Evolutionary conservation across 257 asterid genomes (phyloP).

Genomic region (Petunia secreta): DNA sequence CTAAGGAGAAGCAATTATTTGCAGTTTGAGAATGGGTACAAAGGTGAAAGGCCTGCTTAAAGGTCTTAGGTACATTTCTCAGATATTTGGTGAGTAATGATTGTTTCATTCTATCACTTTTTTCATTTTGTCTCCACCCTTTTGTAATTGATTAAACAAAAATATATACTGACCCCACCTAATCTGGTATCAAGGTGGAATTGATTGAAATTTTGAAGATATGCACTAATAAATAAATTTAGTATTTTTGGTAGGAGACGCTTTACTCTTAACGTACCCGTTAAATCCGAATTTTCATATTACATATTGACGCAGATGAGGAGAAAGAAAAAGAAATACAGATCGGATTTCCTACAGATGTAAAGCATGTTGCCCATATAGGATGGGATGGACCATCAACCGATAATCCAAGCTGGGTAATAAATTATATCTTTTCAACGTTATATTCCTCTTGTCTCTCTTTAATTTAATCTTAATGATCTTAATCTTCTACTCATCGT

Average conservation of each 20-base stretch:
- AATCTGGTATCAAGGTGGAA: neutral
- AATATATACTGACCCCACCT: neutral
- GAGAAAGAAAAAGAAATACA: constrained; percentile 70
- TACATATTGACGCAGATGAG: constrained; percentile 56
- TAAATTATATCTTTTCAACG: neutral
- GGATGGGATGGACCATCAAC: constrained; percentile 92
- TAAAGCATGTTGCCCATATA: constrained; percentile 96
- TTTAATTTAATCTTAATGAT: neutral
- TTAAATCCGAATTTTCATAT: neutral
- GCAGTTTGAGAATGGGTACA: constrained; percentile 47
- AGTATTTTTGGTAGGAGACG: neutral
- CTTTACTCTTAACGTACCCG: neutral
- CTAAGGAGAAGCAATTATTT: neutral
- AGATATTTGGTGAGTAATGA: constrained; percentile 69
- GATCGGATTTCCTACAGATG: constrained; percentile 95
- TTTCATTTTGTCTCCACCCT: neutral
- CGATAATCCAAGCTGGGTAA: constrained; percentile 81
- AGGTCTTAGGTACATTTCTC: constrained; percentile 95
- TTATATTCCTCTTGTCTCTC: neutral
- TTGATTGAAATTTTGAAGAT: neutral
- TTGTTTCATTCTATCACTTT: neutral
- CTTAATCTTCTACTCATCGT: neutral
- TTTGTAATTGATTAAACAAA: neutral
- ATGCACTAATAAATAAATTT: neutral
- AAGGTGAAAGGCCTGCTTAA: constrained; percentile 91